A percentile compares a stretch with the other conserved stretches of the same genome.
Evolutionary conservation across 2,329 filamentous ascomycete species (phyloP).

Genomic region (Trichophyton verrucosum): DNA sequence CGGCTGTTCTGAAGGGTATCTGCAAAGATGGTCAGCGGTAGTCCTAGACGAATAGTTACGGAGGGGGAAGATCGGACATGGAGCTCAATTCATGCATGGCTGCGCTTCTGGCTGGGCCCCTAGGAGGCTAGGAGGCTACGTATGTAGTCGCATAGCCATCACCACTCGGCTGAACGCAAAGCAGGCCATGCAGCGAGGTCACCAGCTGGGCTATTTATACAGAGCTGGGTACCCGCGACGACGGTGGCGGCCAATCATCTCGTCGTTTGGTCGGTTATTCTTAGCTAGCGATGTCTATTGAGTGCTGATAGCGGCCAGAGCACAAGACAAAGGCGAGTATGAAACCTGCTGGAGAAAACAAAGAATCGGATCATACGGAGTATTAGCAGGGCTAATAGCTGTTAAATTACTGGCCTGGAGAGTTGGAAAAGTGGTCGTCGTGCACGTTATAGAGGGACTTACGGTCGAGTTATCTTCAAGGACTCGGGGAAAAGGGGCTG

Average conservation of each 20-base stretch:
- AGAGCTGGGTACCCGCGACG: not conserved
- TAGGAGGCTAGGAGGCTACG: not conserved
- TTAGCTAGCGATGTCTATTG: not conserved
- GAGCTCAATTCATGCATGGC: not conserved
- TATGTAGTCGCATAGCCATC: not conserved
- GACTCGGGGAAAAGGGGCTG: not conserved
- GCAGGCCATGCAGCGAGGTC: not conserved
- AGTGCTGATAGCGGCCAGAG: not conserved
- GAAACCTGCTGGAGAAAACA: not conserved
- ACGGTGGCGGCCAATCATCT: conserved; percentile 1
- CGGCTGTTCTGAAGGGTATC: not conserved
- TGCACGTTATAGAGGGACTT: too few relatives aligned
- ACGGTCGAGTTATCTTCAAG: not conserved
- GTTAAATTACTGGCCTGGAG: too few relatives aligned
- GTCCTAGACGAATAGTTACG: not conserved
- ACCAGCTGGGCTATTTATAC: not conserved
- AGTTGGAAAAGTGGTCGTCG: too few relatives aligned
- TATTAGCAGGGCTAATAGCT: too few relatives aligned
- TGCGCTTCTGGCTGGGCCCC: too few relatives aligned
- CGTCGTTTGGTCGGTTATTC: not conserved
- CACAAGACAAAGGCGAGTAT: not conserved
- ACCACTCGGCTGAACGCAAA: not conserved
- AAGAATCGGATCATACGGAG: not conserved
- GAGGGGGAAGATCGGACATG: too few relatives aligned
- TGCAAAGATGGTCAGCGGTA: not conserved